These are phyloP conservation scores for Mrakia frigida DNA, from an alignment of 768 basidiomycete genomes.

Conservation along the genomic window DNA sequence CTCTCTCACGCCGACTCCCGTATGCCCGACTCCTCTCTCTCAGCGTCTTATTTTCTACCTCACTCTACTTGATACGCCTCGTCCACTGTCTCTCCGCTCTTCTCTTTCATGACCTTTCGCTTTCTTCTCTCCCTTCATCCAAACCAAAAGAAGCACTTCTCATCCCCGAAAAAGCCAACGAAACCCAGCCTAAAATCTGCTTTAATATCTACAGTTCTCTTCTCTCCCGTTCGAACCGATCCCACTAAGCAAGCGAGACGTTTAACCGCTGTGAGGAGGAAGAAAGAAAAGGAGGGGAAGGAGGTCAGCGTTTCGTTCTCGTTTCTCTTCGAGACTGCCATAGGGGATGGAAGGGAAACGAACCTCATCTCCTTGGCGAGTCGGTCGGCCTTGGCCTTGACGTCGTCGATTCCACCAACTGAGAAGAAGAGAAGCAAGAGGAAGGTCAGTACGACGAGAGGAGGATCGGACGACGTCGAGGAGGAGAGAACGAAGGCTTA, in stretches of 20 bases:
- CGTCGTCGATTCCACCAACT: conserved; percentile 91
- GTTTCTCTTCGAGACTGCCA: too few relatives aligned
- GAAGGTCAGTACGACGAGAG: too few relatives aligned
- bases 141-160: neutral
- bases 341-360: neutral
- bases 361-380: conserved; percentile 80
- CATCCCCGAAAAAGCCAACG: neutral
- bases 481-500: too few relatives aligned
- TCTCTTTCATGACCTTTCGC: neutral
- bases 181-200: neutral
- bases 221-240: neutral
- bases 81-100: too few relatives aligned
- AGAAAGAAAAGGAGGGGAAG: neutral
- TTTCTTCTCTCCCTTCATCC: neutral
- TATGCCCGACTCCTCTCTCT: too few relatives aligned
- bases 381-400: conserved; percentile 94
- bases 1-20: too few relatives aligned
- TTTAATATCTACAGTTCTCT: neutral
- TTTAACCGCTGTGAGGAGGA: conserved; percentile 10
- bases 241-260: neutral
- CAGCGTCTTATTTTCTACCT: too few relatives aligned
- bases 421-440: too few relatives aligned
- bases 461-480: too few relatives aligned
- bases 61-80: too few relatives aligned
- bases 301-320: neutral